Percentiles rank a stretch among this genome's conserved stretches.
Conservation (phyloP, 495 filamentous ascomycete genomes). For the Extremus antarcticus region DNA sequence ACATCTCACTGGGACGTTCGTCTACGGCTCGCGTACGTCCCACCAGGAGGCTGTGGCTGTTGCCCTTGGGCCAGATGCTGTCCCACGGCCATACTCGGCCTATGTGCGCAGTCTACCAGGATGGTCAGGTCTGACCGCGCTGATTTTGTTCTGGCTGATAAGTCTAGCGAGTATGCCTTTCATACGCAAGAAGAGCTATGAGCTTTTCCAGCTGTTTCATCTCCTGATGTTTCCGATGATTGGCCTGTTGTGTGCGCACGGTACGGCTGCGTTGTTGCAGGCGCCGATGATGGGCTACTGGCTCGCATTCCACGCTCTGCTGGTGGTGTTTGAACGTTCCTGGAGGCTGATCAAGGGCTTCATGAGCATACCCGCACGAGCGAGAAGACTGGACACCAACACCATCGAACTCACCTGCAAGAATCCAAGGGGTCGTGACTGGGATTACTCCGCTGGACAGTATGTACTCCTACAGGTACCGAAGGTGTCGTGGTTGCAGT, state of each 20-base stretch:
- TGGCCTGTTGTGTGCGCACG: slow-evolving; percentile 29
- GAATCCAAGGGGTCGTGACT: slow-evolving; percentile 24
- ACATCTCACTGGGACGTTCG: slow-evolving; percentile 28
- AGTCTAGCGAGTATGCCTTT: slow-evolving; percentile 26
- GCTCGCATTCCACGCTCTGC: slow-evolving; percentile 28
- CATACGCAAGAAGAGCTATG: slow-evolving; percentile 27
- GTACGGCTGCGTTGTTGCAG: slow-evolving; percentile 27
- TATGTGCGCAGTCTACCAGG: slow-evolving; percentile 26
- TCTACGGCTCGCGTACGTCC: slow-evolving; percentile 23
- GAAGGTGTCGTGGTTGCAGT: slow-evolving; percentile 28
- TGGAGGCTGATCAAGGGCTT: slow-evolving; percentile 26
- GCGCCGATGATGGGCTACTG: slow-evolving; percentile 34
- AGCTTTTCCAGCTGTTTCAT: slow-evolving; percentile 33
- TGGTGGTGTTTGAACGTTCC: slow-evolving; percentile 26
- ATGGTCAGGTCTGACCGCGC: slow-evolving; percentile 27
- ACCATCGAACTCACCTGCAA: slow-evolving; percentile 27
- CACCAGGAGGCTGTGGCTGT: slow-evolving; percentile 20
- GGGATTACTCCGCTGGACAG: slow-evolving; percentile 33
- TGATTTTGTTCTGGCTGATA: slow-evolving; percentile 28
- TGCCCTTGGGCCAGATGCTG: slow-evolving; percentile 19
- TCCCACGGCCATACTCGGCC: slow-evolving; percentile 17
- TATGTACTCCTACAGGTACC: slow-evolving; percentile 33
- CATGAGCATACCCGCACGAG: slow-evolving; percentile 21
- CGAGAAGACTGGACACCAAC: slow-evolving; percentile 25
- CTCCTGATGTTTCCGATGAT: slow-evolving; percentile 34